Evolutionary conservation across 768 basidiomycete genomes (phyloP), one percentile per base, ranked within the genome.

Genomic region (Tremella yokohamensis): DNA sequence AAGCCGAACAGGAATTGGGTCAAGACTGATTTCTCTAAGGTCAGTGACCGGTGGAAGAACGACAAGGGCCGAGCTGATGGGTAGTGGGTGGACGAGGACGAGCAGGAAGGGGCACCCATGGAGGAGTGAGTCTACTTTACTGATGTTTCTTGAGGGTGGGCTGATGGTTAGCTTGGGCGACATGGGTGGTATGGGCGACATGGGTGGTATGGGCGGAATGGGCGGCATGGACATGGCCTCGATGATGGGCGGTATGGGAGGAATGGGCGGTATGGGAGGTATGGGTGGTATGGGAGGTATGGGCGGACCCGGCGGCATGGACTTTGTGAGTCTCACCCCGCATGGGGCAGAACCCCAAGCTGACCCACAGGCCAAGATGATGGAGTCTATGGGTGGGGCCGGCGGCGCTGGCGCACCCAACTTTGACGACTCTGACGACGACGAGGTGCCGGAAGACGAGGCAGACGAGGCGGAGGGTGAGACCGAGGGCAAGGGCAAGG

Each of bases 51-150:
- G n/a, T n/a, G n/a, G n/a, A n/a, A n/a, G 42, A 4, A 18, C 22
- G n/a, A 4, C 42, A 18, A 45, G 4, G 42, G 8, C 44, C 18
- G 20, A 48, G 48, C 48, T 12, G 26, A 54, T 45, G 58, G 37
- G 25, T 56, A 78, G 80, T 97, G 92, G 92, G 87, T 88, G 40
- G 93, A 97, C 71, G 93, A 97, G 79, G 94, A 97, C 73, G 93
- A 98, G 75, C 94, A 97, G 79, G 87, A 89, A 40, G 87, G 81
- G 51, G 82, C 78, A 20, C 65, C 76, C 44, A 34, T 34, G 29
- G 73, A 72, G 42, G 71, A 75, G 70, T 74, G 60, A 70, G 70
- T 68, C 38, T 16, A 9, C 2, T n/a, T n/a, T n/a, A n/a, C 29
- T 6, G 38, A 15, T 16, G 20, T 37, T 19, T 48, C 53, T 7